Conservation (phyloP, 2,329 filamentous ascomycete genomes). For the Ascochyta viciae-villosae region DNA sequence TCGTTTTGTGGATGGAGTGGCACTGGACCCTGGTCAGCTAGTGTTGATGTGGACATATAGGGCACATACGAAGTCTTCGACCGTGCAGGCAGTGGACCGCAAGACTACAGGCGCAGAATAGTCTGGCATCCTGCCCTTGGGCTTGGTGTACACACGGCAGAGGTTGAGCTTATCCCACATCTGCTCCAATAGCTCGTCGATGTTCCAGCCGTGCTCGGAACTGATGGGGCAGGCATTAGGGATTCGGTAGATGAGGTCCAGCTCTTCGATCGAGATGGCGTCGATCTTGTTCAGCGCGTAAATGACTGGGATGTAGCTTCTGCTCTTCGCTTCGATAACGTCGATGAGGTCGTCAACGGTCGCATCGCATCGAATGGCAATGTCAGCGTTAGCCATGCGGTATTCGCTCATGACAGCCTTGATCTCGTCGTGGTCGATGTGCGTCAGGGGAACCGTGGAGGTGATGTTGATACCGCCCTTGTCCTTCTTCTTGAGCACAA, state of each 20-base stretch:
- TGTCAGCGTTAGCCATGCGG: conserved; percentile 93
- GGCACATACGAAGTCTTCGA: conserved; percentile 90
- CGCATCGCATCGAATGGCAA: conserved; percentile 96
- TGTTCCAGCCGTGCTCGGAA: conserved; percentile 93
- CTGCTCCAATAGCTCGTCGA: conserved; percentile 93
- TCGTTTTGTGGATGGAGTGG: conserved; percentile 95
- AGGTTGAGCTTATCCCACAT: conserved; percentile 99
- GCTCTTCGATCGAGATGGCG: conserved; percentile 94
- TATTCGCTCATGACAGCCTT: conserved; percentile 98
- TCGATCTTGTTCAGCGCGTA: conserved; percentile 99
- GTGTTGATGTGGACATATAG: conserved; percentile 16
- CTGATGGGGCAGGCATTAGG: conserved; percentile 97
- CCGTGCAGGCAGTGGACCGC: conserved; percentile 79
- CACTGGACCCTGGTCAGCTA: conserved; percentile 67
- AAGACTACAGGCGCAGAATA: conserved; percentile 92
- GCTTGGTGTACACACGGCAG: conserved; percentile 95
- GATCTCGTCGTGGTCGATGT: conserved; percentile 96
- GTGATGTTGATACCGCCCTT: conserved; percentile 97
- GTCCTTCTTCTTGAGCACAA: conserved; percentile 99
- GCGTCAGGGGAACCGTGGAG: conserved; percentile 87
- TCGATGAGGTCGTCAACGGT: conserved; percentile 98
- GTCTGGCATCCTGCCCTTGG: conserved; percentile 92
- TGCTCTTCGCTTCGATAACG: conserved; percentile 88
- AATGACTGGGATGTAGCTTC: conserved; percentile 98
- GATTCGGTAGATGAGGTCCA: conserved; percentile 94